Conservation (phyloP, 2,329 filamentous ascomycete genomes). For the Fusarium multiceps region DNA sequence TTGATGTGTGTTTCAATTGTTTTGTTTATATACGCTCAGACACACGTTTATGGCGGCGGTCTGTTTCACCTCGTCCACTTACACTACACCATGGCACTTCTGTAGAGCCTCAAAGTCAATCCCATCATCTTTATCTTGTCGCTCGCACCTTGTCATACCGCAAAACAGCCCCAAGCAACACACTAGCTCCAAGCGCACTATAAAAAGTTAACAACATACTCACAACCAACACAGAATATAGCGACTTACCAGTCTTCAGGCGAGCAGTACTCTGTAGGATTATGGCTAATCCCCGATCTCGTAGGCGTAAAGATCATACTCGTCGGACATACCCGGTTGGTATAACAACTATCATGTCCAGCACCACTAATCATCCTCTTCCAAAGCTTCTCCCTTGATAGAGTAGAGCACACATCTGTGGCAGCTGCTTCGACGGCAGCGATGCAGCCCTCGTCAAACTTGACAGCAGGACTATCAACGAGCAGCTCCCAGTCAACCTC, state of each 20-base stretch:
- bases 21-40: background rate
- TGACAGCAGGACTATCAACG: background rate
- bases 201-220: background rate
- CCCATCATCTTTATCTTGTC: background rate
- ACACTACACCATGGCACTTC: background rate
- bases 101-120: background rate
- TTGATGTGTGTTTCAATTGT: background rate
- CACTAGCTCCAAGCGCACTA: conserved; percentile 7
- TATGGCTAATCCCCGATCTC: conserved; percentile 6
- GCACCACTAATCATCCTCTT: conserved; percentile 14
- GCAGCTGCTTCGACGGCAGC: conserved; percentile 6
- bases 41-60: background rate
- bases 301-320: conserved; percentile 24
- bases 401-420: background rate
- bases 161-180: conserved; percentile 2
- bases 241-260: conserved; percentile 12
- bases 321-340: conserved; percentile 8
- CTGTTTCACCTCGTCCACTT: background rate
- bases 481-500: background rate
- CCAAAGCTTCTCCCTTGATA: background rate
- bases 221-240: rapidly evolving
- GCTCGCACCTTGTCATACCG: conserved; percentile 4
- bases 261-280: conserved; percentile 8
- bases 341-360: conserved; percentile 17
- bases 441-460: conserved; percentile 5